A percentile compares a stretch with the other conserved stretches of the same genome.
These are phyloP conservation scores for Trichomonas vaginalis DNA, from an alignment of 208 protist species.

Conservation along the genomic window DNA sequence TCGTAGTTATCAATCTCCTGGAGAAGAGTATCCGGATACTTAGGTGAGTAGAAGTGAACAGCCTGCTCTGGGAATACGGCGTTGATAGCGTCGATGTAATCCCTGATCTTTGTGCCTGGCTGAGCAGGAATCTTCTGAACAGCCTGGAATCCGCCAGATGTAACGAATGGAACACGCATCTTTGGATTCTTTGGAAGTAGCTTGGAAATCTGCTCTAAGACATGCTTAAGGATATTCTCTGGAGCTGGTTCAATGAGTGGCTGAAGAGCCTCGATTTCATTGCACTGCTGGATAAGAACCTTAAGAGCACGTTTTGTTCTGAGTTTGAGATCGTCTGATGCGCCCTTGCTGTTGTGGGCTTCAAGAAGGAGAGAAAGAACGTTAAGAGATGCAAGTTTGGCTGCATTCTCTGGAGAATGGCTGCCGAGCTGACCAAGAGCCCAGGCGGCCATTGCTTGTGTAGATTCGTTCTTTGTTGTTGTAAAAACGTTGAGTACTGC, in stretches of 20 bases:
- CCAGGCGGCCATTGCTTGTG: conserved; percentile 52
- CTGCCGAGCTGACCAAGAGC: conserved; percentile 66
- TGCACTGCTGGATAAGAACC: conserved; percentile 77
- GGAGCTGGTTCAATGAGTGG: conserved; percentile 77
- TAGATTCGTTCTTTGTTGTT: conserved; percentile 71
- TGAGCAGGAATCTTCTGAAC: conserved; percentile 80
- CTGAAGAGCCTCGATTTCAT: conserved; percentile 75
- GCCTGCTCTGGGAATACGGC: conserved; percentile 87
- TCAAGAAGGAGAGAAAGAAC: conserved; percentile 72
- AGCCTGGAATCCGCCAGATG: conserved; percentile 60
- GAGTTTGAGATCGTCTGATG: conserved; percentile 70
- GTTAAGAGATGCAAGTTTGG: conserved; percentile 78
- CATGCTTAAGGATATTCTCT: conserved; percentile 79
- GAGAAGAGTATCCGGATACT: conserved; percentile 74
- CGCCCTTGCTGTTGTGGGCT: conserved; percentile 51
- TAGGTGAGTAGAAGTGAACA: conserved; percentile 87
- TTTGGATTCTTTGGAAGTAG: conserved; percentile 85
- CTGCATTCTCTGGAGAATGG: conserved; percentile 80
- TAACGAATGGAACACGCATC: conserved; percentile 82
- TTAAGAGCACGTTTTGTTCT: conserved; percentile 88
- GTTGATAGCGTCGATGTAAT: conserved; percentile 86
- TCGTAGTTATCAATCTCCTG: conserved; percentile 65
- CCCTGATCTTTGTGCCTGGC: conserved; percentile 65
- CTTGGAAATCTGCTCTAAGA: conserved; percentile 89
- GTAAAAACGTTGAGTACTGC: conserved; percentile 70